Evolutionary conservation across 75 land plant genomes (phyloP), one percentile per base, ranked within the genome.

Genomic region (Picea glauca): DNA sequence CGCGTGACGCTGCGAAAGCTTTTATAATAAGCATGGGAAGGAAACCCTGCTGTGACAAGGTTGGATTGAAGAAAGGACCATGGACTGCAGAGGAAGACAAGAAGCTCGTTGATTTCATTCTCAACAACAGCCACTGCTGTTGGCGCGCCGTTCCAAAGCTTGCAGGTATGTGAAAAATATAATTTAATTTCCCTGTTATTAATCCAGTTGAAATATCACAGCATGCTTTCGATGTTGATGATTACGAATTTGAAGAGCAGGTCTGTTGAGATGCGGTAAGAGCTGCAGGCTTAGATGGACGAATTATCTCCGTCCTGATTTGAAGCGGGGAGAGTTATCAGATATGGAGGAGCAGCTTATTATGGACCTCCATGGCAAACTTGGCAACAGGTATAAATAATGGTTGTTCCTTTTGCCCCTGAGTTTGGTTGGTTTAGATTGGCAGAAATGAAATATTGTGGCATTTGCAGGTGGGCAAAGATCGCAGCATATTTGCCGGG

Each of bases 131-230:
- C 76, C 92, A 88, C 77, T 93, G 94, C 50, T 88, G 94, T 78
- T 92, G 94, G 94, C 80, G 94, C 0, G 84, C 90, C 20, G 89
- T 92, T 31, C 94, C 94, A 26, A 92, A 90, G 75, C 94, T 92
- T 33, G 94, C 94, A n/a, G 94, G 94, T 59, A 32, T 65, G 70
- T 38, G 8, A 32, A 26, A 31, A 12, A 6, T 23, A 2, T 66
- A 30, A 32, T 17, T 1, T 5, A 5, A 15, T 5, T 66, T 66
- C 20, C 18, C 40, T 66, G 35, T 17, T 26, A 23, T 8, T 63
- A 12, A 20, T 63, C 14, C 31, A 26, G 26, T 30, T 65, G 32
- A 31, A 14, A 13, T 26, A 9, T 8, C 56, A 50, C 56, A 50
- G 14, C 32, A 63, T 23, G 66, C 26, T 31, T 23, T 31, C 2